phyloP scores from a whole-genome alignment of 1,284 basidiomycete species.

The Malassezia furfur region DNA sequence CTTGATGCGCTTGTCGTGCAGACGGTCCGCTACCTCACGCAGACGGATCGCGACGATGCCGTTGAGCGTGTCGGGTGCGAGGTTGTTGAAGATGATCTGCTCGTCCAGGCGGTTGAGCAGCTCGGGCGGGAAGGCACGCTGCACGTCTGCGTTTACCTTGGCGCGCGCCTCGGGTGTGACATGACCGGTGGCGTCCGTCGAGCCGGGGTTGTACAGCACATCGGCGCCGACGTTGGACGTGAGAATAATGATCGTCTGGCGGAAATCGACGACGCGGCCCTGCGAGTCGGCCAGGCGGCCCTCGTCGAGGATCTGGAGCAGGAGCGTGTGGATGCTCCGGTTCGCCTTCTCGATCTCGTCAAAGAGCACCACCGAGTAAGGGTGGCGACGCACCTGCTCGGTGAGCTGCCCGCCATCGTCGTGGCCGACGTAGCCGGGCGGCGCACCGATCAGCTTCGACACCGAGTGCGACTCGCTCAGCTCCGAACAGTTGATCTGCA shows the following conservation, averaged over 20 bases:
- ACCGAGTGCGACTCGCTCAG: slow-evolving; percentile 84
- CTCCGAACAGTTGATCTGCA: slow-evolving; percentile 50
- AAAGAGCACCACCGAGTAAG: slow-evolving; percentile 44
- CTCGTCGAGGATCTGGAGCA: slow-evolving; percentile 86
- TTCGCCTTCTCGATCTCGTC: slow-evolving; percentile 32
- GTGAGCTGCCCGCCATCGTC: slow-evolving; percentile 44
- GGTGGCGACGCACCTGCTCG: slow-evolving; percentile 23
- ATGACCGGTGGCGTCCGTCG: slow-evolving; percentile 58
- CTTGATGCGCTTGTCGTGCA: slow-evolving; percentile 54
- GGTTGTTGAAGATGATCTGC: slow-evolving; percentile 53
- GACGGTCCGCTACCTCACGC: slow-evolving; percentile 17
- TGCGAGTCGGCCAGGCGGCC: slow-evolving; percentile 68
- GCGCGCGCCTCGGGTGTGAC: slow-evolving; percentile 60
- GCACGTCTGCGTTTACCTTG: slow-evolving; percentile 66
- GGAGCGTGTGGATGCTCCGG: slow-evolving; percentile 56
- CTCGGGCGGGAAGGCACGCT: slow-evolving; percentile 60
- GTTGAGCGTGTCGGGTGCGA: slow-evolving; percentile 70
- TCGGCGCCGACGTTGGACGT: slow-evolving; percentile 78
- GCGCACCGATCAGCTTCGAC: slow-evolving; percentile 76
- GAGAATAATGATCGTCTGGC: slow-evolving; percentile 84
- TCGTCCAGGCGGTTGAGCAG: slow-evolving; percentile 80
- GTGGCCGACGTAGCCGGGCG: slow-evolving; percentile 56
- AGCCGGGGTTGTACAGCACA: slow-evolving; percentile 63
- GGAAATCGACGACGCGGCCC: slow-evolving; percentile 57
- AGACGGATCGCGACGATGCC: slow-evolving; percentile 64